A percentile compares a stretch with the other conserved stretches of the same genome.
phyloP scores from a whole-genome alignment of 306 rosid genomes.

The Rubus idaeus region DNA sequence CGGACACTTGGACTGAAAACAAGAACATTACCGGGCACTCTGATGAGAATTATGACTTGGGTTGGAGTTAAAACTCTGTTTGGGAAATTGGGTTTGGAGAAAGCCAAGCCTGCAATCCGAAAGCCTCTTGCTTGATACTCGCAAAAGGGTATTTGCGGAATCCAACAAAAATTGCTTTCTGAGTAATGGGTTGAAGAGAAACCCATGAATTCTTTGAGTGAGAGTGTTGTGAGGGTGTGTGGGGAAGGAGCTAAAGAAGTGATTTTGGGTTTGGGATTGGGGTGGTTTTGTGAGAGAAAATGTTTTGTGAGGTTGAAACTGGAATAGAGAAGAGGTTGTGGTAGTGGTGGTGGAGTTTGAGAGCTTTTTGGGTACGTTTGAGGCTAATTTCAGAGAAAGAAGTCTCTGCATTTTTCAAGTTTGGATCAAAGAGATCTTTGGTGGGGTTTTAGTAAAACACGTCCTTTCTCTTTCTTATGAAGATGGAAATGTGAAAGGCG shows the following conservation, averaged over 20 bases:
- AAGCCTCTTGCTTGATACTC: constrained; percentile 25
- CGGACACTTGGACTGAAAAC: constrained; percentile 4
- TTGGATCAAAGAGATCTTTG: not conserved
- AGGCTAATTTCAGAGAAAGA: constrained; percentile 32
- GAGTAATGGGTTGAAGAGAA: constrained; percentile 38
- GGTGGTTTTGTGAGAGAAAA: constrained; percentile 37
- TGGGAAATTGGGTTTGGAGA: constrained; percentile 34
- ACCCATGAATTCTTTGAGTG: constrained; percentile 34
- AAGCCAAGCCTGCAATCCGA: constrained; percentile 28
- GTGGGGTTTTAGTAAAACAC: too few species aligned
- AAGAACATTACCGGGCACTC: constrained; percentile 48
- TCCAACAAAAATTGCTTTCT: constrained; percentile 23
- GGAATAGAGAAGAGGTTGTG: constrained; percentile 29
- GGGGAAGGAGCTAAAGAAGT: constrained; percentile 26
- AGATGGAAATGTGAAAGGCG: too few species aligned
- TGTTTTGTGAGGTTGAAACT: constrained; percentile 22
- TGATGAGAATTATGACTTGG: constrained; percentile 15
- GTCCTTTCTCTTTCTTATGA: too few species aligned
- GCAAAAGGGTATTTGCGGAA: constrained; percentile 37
- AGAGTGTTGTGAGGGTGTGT: constrained; percentile 30
- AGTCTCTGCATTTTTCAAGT: constrained; percentile 52
- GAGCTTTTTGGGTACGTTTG: constrained; percentile 28
- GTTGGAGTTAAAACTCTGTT: constrained; percentile 30
- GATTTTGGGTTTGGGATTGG: constrained; percentile 28
- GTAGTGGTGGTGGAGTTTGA: constrained; percentile 20